Evolutionary conservation across 768 basidiomycete species (phyloP), one percentile per base, ranked within the genome.

Genomic region (Dentipellis fragilis): DNA sequence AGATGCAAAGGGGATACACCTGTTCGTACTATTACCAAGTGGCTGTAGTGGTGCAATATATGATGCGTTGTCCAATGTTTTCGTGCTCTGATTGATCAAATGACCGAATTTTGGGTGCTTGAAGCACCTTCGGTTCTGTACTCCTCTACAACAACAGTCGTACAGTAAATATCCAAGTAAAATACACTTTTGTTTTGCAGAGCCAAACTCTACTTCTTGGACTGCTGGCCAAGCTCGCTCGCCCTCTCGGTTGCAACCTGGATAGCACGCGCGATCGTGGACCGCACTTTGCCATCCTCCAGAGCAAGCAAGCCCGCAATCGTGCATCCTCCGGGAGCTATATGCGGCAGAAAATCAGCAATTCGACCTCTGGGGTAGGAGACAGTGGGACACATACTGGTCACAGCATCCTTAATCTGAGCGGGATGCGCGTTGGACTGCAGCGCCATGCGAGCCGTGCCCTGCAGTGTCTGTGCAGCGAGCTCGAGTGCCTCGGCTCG

Each of bases 241-340:
- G 93, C 93, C 8, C 88, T 85, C 58, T 92, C 87, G 0, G 96
- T 92, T 1, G 96, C 96, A 10, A 90, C 78, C 68, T 99, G 94
- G 53, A 99, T 96, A 6, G 88, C 87, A 51, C 96, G 78, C 16
- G 96, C 95, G 65, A 99, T 93, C 0, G 94, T 97, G 0, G 91
- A 93, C 19, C 96, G 80, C 14, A 99, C 87, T 62, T 81, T 76
- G 0, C 95, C 95, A 61, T 99, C 96, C 69, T 99, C 96, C 67
- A 99, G 78, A 0, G 91, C 86, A 17, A 99, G 73, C 23, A 99
- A 72, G n/a, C 96, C 96, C 2, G 96, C 96, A 61, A 99, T 98
- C 0, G 96, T 99, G 64, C 93, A 96, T 48, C 96, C 96, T 55
- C 95, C 96, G 0, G 96, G 96, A 39, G 96, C 95, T 97, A 59